Percentiles rank a stretch among this genome's conserved stretches.
phyloP scores from a whole-genome alignment of 805 yeast genomes.

The Candida sonorensis region DNA sequence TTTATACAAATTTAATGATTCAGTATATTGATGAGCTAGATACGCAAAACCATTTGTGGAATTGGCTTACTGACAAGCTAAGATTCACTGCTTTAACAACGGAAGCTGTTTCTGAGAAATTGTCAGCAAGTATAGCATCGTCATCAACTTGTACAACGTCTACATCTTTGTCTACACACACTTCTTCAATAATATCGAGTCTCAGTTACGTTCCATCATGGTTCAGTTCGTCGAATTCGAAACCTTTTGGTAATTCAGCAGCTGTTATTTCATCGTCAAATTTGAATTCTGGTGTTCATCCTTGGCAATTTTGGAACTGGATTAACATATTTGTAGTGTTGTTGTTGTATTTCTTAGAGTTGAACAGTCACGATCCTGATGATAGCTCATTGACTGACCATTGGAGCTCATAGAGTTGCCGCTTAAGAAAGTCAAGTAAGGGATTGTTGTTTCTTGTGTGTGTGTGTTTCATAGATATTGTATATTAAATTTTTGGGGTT shows the following conservation, averaged over 20 bases:
- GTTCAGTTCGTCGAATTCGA: neutral
- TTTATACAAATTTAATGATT: conserved; percentile 88
- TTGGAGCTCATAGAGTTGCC: conserved; percentile 18
- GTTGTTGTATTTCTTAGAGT: conserved; percentile 72
- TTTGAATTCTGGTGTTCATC: conserved; percentile 33
- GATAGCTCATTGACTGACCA: conserved; percentile 28
- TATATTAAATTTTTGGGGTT: conserved; percentile 3
- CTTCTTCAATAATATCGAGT: conserved; percentile 1
- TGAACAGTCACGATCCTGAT: conserved; percentile 35
- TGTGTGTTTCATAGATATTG: neutral
- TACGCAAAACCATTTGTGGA: conserved; percentile 36
- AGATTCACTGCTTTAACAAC: conserved; percentile 3
- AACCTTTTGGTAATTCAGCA: neutral
- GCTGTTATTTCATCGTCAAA: conserved; percentile 1
- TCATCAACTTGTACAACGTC: neutral
- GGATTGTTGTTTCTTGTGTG: conserved; percentile 1
- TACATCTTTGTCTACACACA: conserved; percentile 1
- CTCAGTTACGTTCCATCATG: conserved; percentile 3
- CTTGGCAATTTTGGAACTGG: conserved; percentile 99
- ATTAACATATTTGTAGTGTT: conserved; percentile 78
- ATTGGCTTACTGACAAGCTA: conserved; percentile 24
- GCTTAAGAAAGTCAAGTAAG: too few relatives aligned
- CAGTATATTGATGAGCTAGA: conserved; percentile 78
- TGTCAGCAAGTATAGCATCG: neutral
- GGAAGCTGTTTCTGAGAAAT: conserved; percentile 1